A percentile compares a stretch with the other conserved stretches of the same genome.
Conservation (phyloP, 306 rosid species). For the Herpetospermum pedunculosum region DNA sequence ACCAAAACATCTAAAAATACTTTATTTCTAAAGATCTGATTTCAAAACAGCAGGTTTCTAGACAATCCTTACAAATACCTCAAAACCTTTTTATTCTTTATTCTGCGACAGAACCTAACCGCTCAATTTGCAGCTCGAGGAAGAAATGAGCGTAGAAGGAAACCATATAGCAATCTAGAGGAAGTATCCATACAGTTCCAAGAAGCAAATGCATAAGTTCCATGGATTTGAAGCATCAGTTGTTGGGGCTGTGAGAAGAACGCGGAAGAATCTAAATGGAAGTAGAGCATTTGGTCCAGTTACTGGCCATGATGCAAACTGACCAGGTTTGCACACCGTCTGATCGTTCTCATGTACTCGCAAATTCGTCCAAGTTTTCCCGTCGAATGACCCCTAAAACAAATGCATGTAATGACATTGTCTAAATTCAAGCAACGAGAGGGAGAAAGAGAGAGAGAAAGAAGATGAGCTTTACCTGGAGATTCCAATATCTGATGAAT, state of each 20-base stretch:
- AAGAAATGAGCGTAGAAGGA: too few relatives aligned
- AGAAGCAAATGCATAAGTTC: constrained; percentile 67
- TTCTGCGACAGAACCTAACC: neutral
- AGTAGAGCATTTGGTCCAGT: constrained; percentile 60
- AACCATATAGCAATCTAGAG: constrained; percentile 21
- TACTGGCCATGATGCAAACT: constrained; percentile 88
- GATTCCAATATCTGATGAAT: constrained; percentile 65
- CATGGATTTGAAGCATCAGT: constrained; percentile 57
- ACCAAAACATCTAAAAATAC: neutral
- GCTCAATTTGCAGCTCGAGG: neutral
- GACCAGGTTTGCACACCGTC: constrained; percentile 69
- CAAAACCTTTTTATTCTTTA: neutral
- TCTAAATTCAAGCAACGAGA: neutral
- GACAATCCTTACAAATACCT: neutral
- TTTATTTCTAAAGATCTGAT: neutral
- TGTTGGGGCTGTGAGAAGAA: constrained; percentile 52
- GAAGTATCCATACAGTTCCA: constrained; percentile 79
- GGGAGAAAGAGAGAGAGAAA: neutral
- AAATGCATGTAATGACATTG: neutral
- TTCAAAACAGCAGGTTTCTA: neutral
- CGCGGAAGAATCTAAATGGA: constrained; percentile 67
- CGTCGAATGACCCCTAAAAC: constrained; percentile 73
- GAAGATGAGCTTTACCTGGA: constrained; percentile 40
- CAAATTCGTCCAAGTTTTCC: constrained; percentile 68
- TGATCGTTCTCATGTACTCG: constrained; percentile 70